Base-by-base conservation (phyloP, 106 monocot species). In the Phalaenopsis aphrodite region DNA sequence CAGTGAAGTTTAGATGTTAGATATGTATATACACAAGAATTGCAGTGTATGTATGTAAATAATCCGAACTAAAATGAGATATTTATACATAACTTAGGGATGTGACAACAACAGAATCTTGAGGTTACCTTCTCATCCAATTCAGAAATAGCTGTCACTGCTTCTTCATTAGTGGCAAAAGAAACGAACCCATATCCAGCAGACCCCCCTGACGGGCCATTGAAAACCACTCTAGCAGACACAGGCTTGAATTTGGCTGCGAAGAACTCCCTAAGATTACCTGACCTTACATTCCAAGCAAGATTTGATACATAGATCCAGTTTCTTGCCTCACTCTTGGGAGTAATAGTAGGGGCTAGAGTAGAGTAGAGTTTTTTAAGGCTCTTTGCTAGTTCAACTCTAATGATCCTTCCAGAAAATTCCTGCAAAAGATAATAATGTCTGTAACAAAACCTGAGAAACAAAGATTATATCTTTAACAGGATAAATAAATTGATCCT, bases 111-210 rank as follows among this genome's bases (percentile, higher is more conserved):
- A 76, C 38, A 68, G 56, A 75, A 79, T 75, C 36, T 78, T 47
- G 21, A 77, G 78, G 3, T 77, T 42, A 99, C 98, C 94, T 99
- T 95, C 16, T 91, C 98, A 88, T 99, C 85, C 61, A 99, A 79
- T 80, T 92, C 92, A 82, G 91, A 76, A 71, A 95, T 47, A 79
- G 91, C 98, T 81, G 92, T 84, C 48, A 88, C 88, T 9, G 87
- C 93, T 85, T 99, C 98, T 82, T 99, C 98, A 72, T 85, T 78
- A 48, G 98, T 95, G 46, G 87, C 78, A 87, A 99, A 99, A 17
- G 83, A 85, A 83, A 95, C 91, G 89, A 95, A 99, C 19, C 98
- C 98, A 85, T 99, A 99, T 10, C 98, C 98, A 76, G 93, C 84
- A 69, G 94, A 86, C 79, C 66, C 89, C 79, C 94, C 92, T 21